Conservation (phyloP, 2,329 filamentous ascomycete genomes). For the Acephala macrosclerotiorum region DNA sequence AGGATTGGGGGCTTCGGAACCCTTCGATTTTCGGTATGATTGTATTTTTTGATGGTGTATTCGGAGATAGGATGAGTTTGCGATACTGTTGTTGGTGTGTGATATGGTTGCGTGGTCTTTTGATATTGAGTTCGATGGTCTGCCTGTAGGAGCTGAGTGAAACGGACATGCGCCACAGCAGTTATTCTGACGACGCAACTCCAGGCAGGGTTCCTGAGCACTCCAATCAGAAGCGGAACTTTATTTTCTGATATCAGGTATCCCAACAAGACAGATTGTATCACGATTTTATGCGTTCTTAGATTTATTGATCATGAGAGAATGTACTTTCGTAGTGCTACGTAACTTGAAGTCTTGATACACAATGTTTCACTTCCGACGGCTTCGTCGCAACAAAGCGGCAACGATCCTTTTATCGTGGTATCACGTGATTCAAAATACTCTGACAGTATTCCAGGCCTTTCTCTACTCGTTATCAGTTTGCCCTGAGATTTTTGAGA, state of each 20-base stretch:
- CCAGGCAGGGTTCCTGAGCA: background rate
- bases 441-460: no score
- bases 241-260: constrained; percentile 5
- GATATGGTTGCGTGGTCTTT: constrained; percentile 11
- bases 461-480: background rate
- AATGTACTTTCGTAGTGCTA: background rate
- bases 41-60: background rate
- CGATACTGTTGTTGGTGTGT: background rate
- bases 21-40: background rate
- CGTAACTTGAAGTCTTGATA: background rate
- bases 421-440: constrained; percentile 9
- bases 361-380: background rate
- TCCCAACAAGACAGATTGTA: constrained; percentile 1
- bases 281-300: background rate
- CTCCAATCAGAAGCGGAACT: background rate
- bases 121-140: background rate
- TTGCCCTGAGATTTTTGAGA: background rate
- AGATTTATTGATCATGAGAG: constrained; percentile 1
- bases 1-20: constrained; percentile 9
- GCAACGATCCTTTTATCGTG: no score
- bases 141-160: background rate
- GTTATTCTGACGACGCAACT: background rate
- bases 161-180: constrained; percentile 4
- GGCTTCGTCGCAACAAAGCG: background rate
- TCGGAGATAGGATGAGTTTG: background rate